Conservation (phyloP, 495 filamentous ascomycete species). For the Penicillium flavigenum region DNA sequence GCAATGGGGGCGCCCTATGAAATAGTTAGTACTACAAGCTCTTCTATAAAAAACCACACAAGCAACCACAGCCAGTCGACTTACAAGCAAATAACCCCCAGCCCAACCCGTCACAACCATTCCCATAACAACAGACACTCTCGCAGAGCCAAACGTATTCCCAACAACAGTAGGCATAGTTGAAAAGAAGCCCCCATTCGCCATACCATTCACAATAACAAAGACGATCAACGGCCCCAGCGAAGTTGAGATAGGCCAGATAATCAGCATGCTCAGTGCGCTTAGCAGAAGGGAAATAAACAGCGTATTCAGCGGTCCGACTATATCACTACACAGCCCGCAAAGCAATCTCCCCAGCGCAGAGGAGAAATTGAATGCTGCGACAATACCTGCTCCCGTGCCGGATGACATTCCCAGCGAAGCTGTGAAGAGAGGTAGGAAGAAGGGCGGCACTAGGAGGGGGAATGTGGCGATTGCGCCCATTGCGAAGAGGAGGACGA, state of each 20-base stretch:
- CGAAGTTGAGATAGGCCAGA: constrained; percentile 56
- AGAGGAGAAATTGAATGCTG: constrained; percentile 56
- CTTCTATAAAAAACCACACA: not conserved
- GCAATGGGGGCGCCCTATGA: constrained; percentile 57
- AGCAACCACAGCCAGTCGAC: constrained; percentile 9
- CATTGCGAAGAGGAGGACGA: constrained; percentile 46
- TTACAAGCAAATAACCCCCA: constrained; percentile 57
- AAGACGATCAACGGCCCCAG: constrained; percentile 53
- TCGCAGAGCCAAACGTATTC: constrained; percentile 53
- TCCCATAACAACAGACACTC: constrained; percentile 57
- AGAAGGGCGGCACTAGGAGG: constrained; percentile 60
- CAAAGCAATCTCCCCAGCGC: constrained; percentile 51
- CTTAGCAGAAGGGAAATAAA: constrained; percentile 47
- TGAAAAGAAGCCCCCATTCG: constrained; percentile 59
- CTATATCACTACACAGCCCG: constrained; percentile 50
- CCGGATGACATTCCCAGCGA: constrained; percentile 48
- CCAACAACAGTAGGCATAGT: constrained; percentile 61
- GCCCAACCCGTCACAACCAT: constrained; percentile 63
- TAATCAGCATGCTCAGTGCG: constrained; percentile 53
- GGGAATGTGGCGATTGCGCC: constrained; percentile 61
- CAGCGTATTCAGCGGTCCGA: constrained; percentile 54
- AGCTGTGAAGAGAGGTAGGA: constrained; percentile 51
- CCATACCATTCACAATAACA: constrained; percentile 53
- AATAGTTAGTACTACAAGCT: not conserved
- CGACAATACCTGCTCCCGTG: constrained; percentile 53